A percentile compares a stretch with the other conserved stretches of the same genome.
Evolutionary conservation across 2,329 filamentous ascomycete species (phyloP).

Genomic region (Biscogniauxia marginata): DNA sequence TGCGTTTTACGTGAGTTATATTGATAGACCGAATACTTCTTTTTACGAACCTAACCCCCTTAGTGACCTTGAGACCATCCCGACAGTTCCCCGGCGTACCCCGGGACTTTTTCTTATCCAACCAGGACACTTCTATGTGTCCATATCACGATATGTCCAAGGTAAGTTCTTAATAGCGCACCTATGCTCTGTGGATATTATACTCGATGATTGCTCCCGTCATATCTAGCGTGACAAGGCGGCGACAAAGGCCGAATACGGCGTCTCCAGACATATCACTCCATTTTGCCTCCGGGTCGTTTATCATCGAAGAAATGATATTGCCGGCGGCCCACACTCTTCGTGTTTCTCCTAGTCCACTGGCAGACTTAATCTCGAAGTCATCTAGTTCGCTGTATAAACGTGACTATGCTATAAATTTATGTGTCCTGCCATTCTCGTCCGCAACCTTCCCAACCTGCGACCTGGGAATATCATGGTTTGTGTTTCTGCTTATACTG

Average conservation of each 20-base stretch:
- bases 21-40: slow-evolving; percentile 31
- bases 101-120: background rate
- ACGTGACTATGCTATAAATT: background rate
- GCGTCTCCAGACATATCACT: background rate
- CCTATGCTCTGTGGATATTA: background rate
- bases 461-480: slow-evolving; percentile 30
- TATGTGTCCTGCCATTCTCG: background rate
- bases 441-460: background rate
- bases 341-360: background rate
- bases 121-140: background rate
- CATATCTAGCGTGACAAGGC: background rate
- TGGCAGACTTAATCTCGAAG: background rate
- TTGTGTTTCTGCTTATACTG: slow-evolving; percentile 62
- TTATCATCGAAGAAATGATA: background rate
- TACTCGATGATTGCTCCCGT: background rate
- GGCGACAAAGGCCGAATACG: background rate
- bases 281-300: background rate
- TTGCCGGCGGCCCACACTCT: background rate
- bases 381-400: background rate
- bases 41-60: slow-evolving; percentile 35
- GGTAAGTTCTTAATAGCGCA: slow-evolving; percentile 14
- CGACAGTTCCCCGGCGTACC: background rate
- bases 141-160: slow-evolving; percentile 1
- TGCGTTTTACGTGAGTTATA: slow-evolving; percentile 31
- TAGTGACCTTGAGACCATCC: slow-evolving; percentile 24